These are phyloP conservation scores for Plasmodium vinckei DNA, from an alignment of 169 alveolate species.

Conservation along the genomic window DNA sequence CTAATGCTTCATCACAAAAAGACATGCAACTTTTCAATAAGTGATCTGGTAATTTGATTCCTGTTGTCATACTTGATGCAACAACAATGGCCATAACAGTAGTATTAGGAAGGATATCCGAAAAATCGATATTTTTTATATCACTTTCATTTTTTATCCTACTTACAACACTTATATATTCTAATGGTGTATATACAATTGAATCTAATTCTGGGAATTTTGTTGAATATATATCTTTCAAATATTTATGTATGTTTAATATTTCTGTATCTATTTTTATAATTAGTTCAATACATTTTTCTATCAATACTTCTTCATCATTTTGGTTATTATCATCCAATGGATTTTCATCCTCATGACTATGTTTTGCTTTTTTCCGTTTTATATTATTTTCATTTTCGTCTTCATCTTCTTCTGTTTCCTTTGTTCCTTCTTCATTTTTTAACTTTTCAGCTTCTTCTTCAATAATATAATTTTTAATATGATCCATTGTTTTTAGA, in stretches of 20 bases:
- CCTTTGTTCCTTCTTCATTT: conserved; percentile 4
- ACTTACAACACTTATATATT: conserved; percentile 90
- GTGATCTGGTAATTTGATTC: conserved; percentile 78
- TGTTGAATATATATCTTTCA: conserved; percentile 87
- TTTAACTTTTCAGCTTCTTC: neutral
- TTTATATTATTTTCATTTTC: neutral
- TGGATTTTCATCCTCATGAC: conserved; percentile 9
- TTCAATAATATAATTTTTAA: conserved; percentile 41
- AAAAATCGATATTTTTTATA: conserved; percentile 84
- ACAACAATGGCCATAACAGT: conserved; percentile 92
- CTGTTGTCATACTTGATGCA: conserved; percentile 88
- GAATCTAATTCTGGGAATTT: conserved; percentile 91
- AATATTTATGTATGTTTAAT: conserved; percentile 86
- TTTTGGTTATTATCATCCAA: conserved; percentile 4
- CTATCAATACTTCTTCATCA: conserved; percentile 82
- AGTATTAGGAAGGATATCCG: conserved; percentile 89
- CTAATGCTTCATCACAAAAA: conserved; percentile 83
- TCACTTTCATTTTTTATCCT: conserved; percentile 88
- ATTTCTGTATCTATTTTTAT: conserved; percentile 87
- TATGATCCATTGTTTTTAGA: conserved; percentile 34
- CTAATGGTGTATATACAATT: conserved; percentile 89
- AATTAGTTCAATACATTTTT: conserved; percentile 85
- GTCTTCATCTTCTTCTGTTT: neutral
- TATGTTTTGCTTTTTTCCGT: conserved; percentile 44
- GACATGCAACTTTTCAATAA: conserved; percentile 59